A percentile compares a stretch with the other conserved stretches of the same genome.
phyloP scores from a whole-genome alignment of 2,329 filamentous ascomycete genomes.

The Alternaria conjuncta region DNA sequence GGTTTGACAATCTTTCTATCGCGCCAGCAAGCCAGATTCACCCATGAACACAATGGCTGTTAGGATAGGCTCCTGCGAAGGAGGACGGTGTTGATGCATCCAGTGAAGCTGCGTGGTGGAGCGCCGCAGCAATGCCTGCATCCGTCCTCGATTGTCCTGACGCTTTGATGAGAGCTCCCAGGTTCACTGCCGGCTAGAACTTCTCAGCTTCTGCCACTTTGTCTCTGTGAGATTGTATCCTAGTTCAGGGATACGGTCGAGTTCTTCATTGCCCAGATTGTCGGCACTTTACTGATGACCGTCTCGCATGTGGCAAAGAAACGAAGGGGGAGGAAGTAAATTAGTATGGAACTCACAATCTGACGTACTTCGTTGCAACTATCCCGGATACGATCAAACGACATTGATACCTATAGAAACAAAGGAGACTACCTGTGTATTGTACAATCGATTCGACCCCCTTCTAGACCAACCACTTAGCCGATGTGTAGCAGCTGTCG shows the following conservation, averaged over 20 bases:
- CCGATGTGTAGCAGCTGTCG: background rate
- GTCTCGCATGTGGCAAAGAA: background rate
- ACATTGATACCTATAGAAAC: background rate
- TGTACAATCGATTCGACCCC: no score
- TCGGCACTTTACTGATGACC: background rate
- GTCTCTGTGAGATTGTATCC: background rate
- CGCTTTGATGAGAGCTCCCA: background rate
- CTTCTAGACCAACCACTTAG: background rate
- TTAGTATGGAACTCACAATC: background rate
- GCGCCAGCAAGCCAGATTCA: background rate
- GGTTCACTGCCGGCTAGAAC: background rate
- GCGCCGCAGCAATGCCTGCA: background rate
- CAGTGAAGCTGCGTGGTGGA: background rate
- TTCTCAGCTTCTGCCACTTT: background rate
- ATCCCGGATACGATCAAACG: background rate
- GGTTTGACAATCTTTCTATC: background rate
- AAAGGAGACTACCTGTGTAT: no score
- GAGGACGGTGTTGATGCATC: background rate
- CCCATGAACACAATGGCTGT: background rate
- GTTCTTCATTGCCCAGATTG: background rate
- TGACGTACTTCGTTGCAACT: background rate
- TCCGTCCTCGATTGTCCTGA: background rate
- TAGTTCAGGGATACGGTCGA: background rate
- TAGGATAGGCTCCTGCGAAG: background rate
- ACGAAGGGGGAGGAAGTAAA: background rate